Percentiles rank a stretch among this genome's conserved stretches.
Conservation (phyloP, 768 basidiomycete genomes). For the Trametes cinnabarina region DNA sequence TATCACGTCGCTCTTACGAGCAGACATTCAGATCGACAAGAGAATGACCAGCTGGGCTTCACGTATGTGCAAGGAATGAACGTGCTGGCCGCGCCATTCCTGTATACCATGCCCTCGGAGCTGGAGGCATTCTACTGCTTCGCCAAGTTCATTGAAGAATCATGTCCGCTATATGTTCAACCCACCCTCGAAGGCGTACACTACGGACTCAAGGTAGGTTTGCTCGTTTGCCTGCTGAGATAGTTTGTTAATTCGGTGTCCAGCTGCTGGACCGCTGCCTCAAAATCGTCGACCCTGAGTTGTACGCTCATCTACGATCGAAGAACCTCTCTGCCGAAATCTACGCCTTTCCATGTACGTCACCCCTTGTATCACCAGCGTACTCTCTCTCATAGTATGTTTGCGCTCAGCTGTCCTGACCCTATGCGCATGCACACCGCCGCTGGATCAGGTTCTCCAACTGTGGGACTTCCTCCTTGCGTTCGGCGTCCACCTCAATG, state of each 20-base stretch:
- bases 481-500: conserved; percentile 94
- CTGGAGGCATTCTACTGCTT: conserved; percentile 99
- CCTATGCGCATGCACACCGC: conserved; percentile 94
- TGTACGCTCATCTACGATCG: conserved; percentile 76
- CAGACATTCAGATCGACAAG: conserved; percentile 59
- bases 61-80: conserved; percentile 99
- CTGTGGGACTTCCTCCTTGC: conserved; percentile 98
- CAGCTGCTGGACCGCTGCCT: conserved; percentile 93
- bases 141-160: conserved; percentile 91
- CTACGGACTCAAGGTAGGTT: conserved; percentile 80
- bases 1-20: neutral
- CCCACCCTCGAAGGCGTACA: conserved; percentile 96
- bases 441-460: conserved; percentile 89
- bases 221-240: too few relatives aligned
- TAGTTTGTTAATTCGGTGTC: neutral
- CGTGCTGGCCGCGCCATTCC: conserved; percentile 94
- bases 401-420: conserved; percentile 70
- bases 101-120: conserved; percentile 96
- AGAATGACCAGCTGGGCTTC: conserved; percentile 78
- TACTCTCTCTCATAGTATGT: too few relatives aligned
- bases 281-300: conserved; percentile 84
- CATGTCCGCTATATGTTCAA: conserved; percentile 95
- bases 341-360: conserved; percentile 94
- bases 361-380: neutral
- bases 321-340: conserved; percentile 95